Evolutionary conservation across 345 rosid species (phyloP).

Genomic region (Limnanthes douglasii): DNA sequence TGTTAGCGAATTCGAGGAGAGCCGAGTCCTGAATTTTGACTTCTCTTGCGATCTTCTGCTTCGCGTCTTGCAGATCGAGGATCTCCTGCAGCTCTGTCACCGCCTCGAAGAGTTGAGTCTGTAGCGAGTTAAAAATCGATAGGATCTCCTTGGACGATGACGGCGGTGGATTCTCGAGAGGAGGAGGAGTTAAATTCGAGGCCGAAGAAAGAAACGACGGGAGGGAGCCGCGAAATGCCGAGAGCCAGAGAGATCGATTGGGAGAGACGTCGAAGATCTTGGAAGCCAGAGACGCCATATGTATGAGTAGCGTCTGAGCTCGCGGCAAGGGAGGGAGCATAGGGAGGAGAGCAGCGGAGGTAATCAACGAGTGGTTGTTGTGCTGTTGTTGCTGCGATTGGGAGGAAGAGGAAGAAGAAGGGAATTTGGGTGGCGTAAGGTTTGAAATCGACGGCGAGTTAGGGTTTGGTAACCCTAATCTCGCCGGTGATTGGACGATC

Average conservation of each 20-base stretch:
- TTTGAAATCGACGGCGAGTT: constrained; percentile 59
- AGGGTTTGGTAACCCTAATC: constrained; percentile 69
- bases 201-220: constrained; percentile 66
- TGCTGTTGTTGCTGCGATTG: constrained; percentile 17
- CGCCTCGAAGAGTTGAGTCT: constrained; percentile 82
- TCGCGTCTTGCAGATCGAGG: constrained; percentile 84
- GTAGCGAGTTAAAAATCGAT: constrained; percentile 51
- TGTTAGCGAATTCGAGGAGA: constrained; percentile 54
- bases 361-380: constrained; percentile 18
- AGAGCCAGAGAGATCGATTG: constrained; percentile 55
- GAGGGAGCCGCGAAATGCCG: constrained; percentile 60
- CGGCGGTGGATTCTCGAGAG: constrained; percentile 40
- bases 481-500: constrained; percentile 72
- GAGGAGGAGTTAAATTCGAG: constrained; percentile 26
- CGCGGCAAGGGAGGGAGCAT: constrained; percentile 87
- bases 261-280: constrained; percentile 77
- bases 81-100: constrained; percentile 88
- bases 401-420: constrained; percentile 25
- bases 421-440: constrained; percentile 45
- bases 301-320: constrained; percentile 76
- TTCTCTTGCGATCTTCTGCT: constrained; percentile 46
- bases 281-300: constrained; percentile 57
- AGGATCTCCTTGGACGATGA: constrained; percentile 52
- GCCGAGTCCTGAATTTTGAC: constrained; percentile 39
- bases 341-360: constrained; percentile 57